Conservation (phyloP, 345 rosid species). For the Cochlearia excelsa region DNA sequence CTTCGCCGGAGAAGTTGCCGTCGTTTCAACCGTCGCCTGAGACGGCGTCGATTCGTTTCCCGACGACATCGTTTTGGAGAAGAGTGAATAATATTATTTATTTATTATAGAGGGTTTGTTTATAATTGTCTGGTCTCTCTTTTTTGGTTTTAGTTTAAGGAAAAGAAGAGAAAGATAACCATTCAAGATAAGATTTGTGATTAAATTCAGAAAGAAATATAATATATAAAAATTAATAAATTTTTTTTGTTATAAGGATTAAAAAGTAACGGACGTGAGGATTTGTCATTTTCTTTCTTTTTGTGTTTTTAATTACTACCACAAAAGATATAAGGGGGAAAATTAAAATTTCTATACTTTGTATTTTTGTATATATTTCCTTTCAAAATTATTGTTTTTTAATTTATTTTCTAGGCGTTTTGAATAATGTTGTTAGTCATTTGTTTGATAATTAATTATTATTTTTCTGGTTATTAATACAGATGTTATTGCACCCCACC, state of each 20-base stretch:
- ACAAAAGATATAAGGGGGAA: slow-evolving; percentile 15
- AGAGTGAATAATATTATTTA: background rate
- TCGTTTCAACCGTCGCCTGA: slow-evolving; percentile 39
- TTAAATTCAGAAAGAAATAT: slow-evolving; percentile 37
- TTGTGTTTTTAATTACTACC: slow-evolving; percentile 21
- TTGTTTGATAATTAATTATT: slow-evolving; percentile 34
- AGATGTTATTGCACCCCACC: slow-evolving; percentile 33
- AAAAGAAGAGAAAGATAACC: slow-evolving; percentile 28
- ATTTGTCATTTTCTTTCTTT: slow-evolving; percentile 57
- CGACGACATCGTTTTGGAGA: slow-evolving; percentile 39
- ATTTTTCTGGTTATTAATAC: slow-evolving; percentile 26
- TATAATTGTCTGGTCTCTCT: slow-evolving; percentile 24
- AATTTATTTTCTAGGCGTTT: slow-evolving; percentile 36
- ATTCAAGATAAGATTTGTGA: slow-evolving; percentile 41
- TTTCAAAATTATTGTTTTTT: slow-evolving; percentile 12
- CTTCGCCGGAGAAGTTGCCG: slow-evolving; percentile 26
- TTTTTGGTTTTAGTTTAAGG: slow-evolving; percentile 37
- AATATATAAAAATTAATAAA: slow-evolving; percentile 23
- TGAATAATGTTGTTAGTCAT: slow-evolving; percentile 32
- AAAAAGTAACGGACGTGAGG: slow-evolving; percentile 59
- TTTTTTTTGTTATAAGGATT: slow-evolving; percentile 35
- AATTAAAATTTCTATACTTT: background rate
- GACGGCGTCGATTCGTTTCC: slow-evolving; percentile 35
- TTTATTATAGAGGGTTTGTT: background rate
- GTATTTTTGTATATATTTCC: slow-evolving; percentile 13